These are phyloP conservation scores for Hygrophorus pudorinus DNA, from an alignment of 768 basidiomycete genomes.

Conservation along the genomic window DNA sequence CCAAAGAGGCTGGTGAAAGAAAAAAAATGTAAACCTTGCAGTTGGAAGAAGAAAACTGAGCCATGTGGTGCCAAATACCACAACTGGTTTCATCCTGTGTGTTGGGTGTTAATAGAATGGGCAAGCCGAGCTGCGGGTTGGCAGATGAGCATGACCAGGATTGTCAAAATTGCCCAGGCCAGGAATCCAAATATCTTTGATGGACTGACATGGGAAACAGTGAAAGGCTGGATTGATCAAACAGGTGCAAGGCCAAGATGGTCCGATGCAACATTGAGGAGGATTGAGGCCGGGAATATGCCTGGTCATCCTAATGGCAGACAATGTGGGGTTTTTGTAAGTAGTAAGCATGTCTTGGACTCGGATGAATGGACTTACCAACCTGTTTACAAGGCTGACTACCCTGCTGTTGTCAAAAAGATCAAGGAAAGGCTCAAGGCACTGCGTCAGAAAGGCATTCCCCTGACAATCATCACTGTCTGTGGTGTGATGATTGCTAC, in stretches of 20 bases:
- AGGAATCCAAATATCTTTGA: constrained; percentile 2
- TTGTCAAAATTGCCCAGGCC: background rate
- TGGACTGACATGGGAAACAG: background rate
- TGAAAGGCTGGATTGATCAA: constrained; percentile 1
- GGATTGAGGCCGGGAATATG: constrained; percentile 2
- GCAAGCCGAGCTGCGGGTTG: background rate
- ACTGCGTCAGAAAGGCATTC: constrained; percentile 8
- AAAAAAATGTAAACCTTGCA: background rate
- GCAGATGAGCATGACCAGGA: background rate
- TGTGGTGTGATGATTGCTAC: background rate
- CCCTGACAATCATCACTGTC: background rate
- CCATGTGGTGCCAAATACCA: background rate
- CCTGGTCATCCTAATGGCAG: constrained; percentile 9
- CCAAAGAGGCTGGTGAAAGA: background rate
- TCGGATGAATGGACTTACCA: too few species aligned
- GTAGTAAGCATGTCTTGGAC: too few species aligned
- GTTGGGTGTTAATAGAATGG: constrained; percentile 1
- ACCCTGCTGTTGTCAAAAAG: too few species aligned
- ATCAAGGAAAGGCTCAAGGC: too few species aligned
- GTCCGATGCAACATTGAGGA: background rate
- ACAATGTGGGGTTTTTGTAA: background rate
- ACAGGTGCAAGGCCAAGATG: background rate
- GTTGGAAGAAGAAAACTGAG: constrained; percentile 5
- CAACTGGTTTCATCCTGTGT: constrained; percentile 1
- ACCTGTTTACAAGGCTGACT: too few species aligned